A percentile compares a stretch with the other conserved stretches of the same genome.
phyloP scores from a whole-genome alignment of 2,329 filamentous ascomycete genomes.

The Aspergillus vadensis region DNA sequence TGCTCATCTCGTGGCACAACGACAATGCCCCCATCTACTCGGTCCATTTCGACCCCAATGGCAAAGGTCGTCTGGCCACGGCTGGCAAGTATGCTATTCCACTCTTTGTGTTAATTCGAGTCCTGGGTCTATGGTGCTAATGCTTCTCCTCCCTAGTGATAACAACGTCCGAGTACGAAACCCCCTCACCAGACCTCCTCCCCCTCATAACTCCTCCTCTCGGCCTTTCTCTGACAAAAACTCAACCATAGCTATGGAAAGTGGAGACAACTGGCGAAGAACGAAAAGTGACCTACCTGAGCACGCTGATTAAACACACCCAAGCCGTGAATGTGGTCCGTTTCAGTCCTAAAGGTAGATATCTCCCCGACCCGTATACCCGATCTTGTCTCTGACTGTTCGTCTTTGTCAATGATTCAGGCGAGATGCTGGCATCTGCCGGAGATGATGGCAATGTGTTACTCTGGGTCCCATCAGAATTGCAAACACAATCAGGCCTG shows the following conservation, averaged over 20 bases:
- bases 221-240: constrained; percentile 39
- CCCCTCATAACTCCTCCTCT: constrained; percentile 8
- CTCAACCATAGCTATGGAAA: constrained; percentile 73
- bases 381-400: neutral
- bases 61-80: constrained; percentile 88
- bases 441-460: constrained; percentile 97
- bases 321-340: constrained; percentile 98
- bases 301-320: constrained; percentile 88
- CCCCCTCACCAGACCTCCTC: constrained; percentile 18
- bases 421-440: constrained; percentile 89
- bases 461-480: constrained; percentile 89
- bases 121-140: constrained; percentile 8
- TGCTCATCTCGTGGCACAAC: constrained; percentile 99
- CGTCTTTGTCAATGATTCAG: constrained; percentile 51
- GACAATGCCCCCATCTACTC: constrained; percentile 97
- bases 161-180: constrained; percentile 83
- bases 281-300: constrained; percentile 85
- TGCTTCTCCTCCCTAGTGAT: constrained; percentile 54
- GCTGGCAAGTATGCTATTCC: constrained; percentile 67
- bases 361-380: neutral
- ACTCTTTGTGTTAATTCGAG: neutral
- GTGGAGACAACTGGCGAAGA: constrained; percentile 83
- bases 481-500: constrained; percentile 65
- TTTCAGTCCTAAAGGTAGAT: constrained; percentile 85
- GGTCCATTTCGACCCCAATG: constrained; percentile 90